phyloP scores from a whole-genome alignment of 2,329 filamentous ascomycete species.

The Cladobotryum protrusum region DNA sequence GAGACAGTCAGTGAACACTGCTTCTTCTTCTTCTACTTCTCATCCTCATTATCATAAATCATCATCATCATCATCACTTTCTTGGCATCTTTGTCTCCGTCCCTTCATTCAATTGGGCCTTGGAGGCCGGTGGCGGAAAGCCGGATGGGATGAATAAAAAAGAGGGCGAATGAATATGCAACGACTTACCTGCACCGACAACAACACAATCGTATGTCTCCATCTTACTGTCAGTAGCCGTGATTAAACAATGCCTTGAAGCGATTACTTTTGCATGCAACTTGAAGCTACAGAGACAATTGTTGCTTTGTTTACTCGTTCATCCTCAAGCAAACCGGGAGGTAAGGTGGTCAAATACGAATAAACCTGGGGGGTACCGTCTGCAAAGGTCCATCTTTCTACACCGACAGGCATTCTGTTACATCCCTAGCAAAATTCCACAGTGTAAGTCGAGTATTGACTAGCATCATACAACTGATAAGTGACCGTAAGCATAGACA shows the following conservation, averaged over 20 bases:
- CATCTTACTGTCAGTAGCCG: constrained; percentile 22
- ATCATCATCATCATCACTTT: not conserved
- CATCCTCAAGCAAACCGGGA: constrained; percentile 1
- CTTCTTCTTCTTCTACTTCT: not conserved
- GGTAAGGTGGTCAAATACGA: constrained; percentile 7
- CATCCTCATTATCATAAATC: not conserved
- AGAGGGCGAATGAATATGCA: not conserved
- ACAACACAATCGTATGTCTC: constrained; percentile 43
- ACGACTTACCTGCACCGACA: constrained; percentile 45
- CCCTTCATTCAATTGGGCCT: not conserved
- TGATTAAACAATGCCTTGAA: not conserved
- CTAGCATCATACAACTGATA: no score
- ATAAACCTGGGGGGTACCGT: not conserved
- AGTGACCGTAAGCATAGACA: no score
- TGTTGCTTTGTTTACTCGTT: not conserved
- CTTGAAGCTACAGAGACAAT: not conserved
- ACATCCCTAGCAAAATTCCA: no score
- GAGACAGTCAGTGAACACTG: not conserved
- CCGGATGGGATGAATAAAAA: not conserved
- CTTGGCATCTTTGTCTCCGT: not conserved
- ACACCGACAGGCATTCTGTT: no score
- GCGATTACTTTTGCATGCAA: not conserved
- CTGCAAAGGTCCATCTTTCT: no score
- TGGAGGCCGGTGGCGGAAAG: not conserved
- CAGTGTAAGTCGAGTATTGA: no score